phyloP scores from a whole-genome alignment of 192 early-diverging fungal species.

The Cladochytrium replicatum region DNA sequence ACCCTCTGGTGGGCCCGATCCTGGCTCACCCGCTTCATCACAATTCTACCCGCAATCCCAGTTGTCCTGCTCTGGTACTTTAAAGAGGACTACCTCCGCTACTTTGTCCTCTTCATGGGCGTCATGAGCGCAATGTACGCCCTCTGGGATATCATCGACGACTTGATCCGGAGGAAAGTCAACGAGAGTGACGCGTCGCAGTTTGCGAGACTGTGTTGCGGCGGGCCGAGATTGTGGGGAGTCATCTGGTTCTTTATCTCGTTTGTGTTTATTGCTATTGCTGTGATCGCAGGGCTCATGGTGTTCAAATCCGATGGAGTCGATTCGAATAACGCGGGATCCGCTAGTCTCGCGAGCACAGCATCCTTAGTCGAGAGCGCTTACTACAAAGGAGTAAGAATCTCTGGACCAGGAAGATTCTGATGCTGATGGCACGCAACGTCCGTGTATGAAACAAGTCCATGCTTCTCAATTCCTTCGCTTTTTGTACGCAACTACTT shows the following conservation, averaged over 20 bases:
- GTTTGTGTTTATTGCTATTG: slow-evolving; percentile 65
- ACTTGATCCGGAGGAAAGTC: slow-evolving; percentile 80
- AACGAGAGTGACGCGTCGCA: slow-evolving; percentile 88
- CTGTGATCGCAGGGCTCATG: slow-evolving; percentile 68
- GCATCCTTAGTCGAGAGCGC: no score
- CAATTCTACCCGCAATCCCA: slow-evolving; percentile 71
- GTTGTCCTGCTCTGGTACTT: slow-evolving; percentile 80
- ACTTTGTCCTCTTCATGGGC: slow-evolving; percentile 89
- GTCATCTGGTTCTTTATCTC: slow-evolving; percentile 84
- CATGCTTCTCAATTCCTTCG: no score
- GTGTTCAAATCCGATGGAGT: no score
- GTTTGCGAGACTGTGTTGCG: slow-evolving; percentile 49
- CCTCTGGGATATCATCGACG: slow-evolving; percentile 94
- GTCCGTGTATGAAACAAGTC: no score
- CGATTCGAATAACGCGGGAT: no score
- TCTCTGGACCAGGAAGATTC: no score
- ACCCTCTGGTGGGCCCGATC: slow-evolving; percentile 84
- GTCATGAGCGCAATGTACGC: slow-evolving; percentile 90
- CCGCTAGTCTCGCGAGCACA: no score
- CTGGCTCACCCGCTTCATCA: slow-evolving; percentile 74
- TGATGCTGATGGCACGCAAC: no score
- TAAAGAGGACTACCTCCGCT: slow-evolving; percentile 59
- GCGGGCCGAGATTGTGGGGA: slow-evolving; percentile 79
- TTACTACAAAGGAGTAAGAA: no score
- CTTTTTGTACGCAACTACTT: no score